phyloP scores from a whole-genome alignment of 2,329 filamentous ascomycete species.

The Pezizomycotina sp. region DNA sequence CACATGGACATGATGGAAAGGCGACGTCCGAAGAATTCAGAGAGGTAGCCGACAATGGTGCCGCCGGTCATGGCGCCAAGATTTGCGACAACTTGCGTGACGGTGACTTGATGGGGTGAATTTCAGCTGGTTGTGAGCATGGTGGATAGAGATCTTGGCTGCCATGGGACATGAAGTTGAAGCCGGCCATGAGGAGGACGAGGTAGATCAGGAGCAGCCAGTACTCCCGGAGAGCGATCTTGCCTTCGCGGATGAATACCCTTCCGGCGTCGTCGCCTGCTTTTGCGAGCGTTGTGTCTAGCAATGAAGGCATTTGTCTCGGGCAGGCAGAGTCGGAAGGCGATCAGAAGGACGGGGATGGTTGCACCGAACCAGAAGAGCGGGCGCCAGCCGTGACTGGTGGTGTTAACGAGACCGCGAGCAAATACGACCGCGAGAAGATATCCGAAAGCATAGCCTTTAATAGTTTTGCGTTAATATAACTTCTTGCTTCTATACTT shows the following conservation, averaged over 20 bases:
- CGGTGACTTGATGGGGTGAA: constrained; percentile 43
- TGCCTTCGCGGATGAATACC: constrained; percentile 60
- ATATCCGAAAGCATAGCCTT: constrained; percentile 65
- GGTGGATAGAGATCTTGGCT: constrained; percentile 50
- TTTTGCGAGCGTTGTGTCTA: constrained; percentile 36
- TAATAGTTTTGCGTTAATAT: too few relatives aligned
- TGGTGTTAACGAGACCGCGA: constrained; percentile 56
- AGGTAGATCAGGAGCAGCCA: constrained; percentile 69
- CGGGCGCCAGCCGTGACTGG: constrained; percentile 63
- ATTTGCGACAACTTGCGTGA: constrained; percentile 57
- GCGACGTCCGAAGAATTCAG: constrained; percentile 58
- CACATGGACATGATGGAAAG: constrained; percentile 45
- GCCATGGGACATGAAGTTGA: constrained; percentile 82
- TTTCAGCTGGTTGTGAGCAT: constrained; percentile 42
- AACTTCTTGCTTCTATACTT: too few relatives aligned
- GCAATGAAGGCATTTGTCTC: constrained; percentile 61
- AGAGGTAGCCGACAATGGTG: constrained; percentile 55
- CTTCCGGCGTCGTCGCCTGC: constrained; percentile 42
- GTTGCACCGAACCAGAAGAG: constrained; percentile 79
- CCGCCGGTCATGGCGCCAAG: constrained; percentile 52
- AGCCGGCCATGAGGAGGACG: constrained; percentile 73
- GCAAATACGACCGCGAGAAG: constrained; percentile 57
- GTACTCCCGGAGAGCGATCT: constrained; percentile 59
- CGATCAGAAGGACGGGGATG: constrained; percentile 64
- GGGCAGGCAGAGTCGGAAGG: constrained; percentile 58